These are phyloP conservation scores for Hymenoscyphus scutula DNA, from an alignment of 2,329 filamentous ascomycete genomes.

Conservation along the genomic window DNA sequence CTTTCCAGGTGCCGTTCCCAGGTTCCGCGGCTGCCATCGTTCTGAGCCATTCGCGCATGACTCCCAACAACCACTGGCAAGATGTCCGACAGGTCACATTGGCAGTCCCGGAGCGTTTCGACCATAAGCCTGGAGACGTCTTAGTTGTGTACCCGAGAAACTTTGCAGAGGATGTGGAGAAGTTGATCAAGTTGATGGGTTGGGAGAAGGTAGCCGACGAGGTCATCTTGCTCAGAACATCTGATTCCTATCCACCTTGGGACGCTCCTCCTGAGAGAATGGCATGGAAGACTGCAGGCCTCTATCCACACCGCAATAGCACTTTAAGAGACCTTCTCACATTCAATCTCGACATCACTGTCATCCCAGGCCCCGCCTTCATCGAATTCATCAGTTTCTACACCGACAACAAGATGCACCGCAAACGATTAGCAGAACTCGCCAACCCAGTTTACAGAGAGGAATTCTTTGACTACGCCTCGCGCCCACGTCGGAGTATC, in stretches of 20 bases:
- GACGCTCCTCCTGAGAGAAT: constrained; percentile 36
- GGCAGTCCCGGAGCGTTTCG: constrained; percentile 41
- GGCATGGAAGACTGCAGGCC: constrained; percentile 38
- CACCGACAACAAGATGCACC: constrained; percentile 68
- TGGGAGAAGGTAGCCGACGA: constrained; percentile 74
- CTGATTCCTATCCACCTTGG: constrained; percentile 12
- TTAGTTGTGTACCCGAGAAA: constrained; percentile 86
- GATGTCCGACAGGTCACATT: constrained; percentile 83
- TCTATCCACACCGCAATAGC: constrained; percentile 35
- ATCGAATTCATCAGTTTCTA: constrained; percentile 77
- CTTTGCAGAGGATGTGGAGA: constrained; percentile 74
- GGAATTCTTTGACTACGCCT: constrained; percentile 95
- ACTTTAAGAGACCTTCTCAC: constrained; percentile 72
- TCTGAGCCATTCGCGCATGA: constrained; percentile 67
- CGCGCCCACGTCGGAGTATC: constrained; percentile 83
- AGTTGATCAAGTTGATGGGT: constrained; percentile 72
- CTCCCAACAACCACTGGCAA: constrained; percentile 79
- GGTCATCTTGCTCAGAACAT: constrained; percentile 54
- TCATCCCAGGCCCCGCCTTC: constrained; percentile 85
- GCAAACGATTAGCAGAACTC: constrained; percentile 81
- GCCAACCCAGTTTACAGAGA: constrained; percentile 76
- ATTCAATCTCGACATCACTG: constrained; percentile 83
- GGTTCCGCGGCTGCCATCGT: constrained; percentile 42
- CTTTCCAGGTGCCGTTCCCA: constrained; percentile 20
- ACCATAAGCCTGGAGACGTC: constrained; percentile 68